Evolutionary conservation across 208 protist genomes (phyloP).

Genomic region (Leishmania lainsoni): DNA sequence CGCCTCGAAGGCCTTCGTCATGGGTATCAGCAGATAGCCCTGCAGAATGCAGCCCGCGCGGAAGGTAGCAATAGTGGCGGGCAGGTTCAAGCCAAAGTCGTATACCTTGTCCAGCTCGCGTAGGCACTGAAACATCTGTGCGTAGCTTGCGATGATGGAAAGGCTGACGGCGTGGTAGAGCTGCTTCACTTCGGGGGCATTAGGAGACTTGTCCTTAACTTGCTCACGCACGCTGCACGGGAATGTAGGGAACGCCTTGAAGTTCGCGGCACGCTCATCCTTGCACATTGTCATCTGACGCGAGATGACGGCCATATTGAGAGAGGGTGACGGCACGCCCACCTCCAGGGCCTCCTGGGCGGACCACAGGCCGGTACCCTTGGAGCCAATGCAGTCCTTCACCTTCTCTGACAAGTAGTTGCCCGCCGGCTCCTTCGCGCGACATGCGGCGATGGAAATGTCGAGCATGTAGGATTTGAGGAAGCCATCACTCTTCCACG

Average conservation of each 20-base stretch:
- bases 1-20: slow-evolving; percentile 89
- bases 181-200: slow-evolving; percentile 62
- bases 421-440: slow-evolving; percentile 87
- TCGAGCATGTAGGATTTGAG: slow-evolving; percentile 98
- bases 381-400: slow-evolving; percentile 95
- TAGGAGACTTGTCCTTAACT: slow-evolving; percentile 54
- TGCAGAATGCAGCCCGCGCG: slow-evolving; percentile 91
- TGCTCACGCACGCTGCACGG: slow-evolving; percentile 19
- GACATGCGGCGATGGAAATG: slow-evolving; percentile 96
- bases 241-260: slow-evolving; percentile 40
- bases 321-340: slow-evolving; percentile 88
- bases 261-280: slow-evolving; percentile 89
- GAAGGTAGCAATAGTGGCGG: slow-evolving; percentile 91
- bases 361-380: slow-evolving; percentile 98
- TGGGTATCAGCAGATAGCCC: slow-evolving; percentile 84
- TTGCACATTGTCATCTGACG: slow-evolving; percentile 94
- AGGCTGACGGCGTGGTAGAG: slow-evolving; percentile 81
- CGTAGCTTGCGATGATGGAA: slow-evolving; percentile 88
- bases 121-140: slow-evolving; percentile 94
- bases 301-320: slow-evolving; percentile 94
- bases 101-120: slow-evolving; percentile 90
- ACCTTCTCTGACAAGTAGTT: slow-evolving; percentile 95
- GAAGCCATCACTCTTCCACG: slow-evolving; percentile 95
- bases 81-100: slow-evolving; percentile 86
- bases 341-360: slow-evolving; percentile 94